These are phyloP conservation scores for Cylindrodendrum hubeiense DNA, from an alignment of 2,329 filamentous ascomycete genomes.

Conservation along the genomic window DNA sequence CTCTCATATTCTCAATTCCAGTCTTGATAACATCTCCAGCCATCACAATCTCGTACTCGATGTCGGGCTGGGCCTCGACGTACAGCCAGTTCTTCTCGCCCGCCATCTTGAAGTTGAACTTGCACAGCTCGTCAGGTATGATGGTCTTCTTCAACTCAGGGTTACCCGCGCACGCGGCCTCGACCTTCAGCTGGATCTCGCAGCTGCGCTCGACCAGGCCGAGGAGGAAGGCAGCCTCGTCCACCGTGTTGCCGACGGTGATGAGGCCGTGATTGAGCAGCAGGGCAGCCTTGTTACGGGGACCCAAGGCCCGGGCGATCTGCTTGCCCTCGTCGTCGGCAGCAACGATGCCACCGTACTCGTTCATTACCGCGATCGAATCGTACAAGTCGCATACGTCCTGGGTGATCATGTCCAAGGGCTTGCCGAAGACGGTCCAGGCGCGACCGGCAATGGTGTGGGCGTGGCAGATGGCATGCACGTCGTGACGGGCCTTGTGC, in stretches of 20 bases:
- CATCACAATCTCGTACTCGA: slow-evolving; percentile 60
- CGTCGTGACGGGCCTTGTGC: slow-evolving; percentile 74
- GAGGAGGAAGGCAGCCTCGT: slow-evolving; percentile 75
- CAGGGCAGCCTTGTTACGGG: slow-evolving; percentile 70
- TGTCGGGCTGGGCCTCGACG: slow-evolving; percentile 59
- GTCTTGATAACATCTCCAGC: slow-evolving; percentile 45
- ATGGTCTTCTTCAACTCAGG: slow-evolving; percentile 55
- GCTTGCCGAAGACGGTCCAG: slow-evolving; percentile 74
- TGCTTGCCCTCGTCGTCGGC: slow-evolving; percentile 73
- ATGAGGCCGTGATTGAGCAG: slow-evolving; percentile 80
- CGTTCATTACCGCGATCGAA: slow-evolving; percentile 68
- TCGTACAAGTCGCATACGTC: slow-evolving; percentile 74
- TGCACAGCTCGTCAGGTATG: slow-evolving; percentile 55
- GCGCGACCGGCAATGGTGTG: slow-evolving; percentile 76
- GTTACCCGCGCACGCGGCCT: slow-evolving; percentile 69
- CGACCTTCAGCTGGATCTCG: slow-evolving; percentile 51
- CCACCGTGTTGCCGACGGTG: slow-evolving; percentile 78
- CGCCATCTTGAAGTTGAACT: slow-evolving; percentile 57
- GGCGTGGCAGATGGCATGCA: slow-evolving; percentile 76
- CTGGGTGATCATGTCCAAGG: slow-evolving; percentile 79
- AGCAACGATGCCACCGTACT: slow-evolving; percentile 68
- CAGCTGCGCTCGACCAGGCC: slow-evolving; percentile 16
- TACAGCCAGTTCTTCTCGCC: slow-evolving; percentile 60
- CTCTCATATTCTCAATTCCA: slow-evolving; percentile 19
- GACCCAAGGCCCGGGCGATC: slow-evolving; percentile 73